Evolutionary conservation across 148 eudicot genomes (phyloP).

Genomic region (Amaranthus palmeri): DNA sequence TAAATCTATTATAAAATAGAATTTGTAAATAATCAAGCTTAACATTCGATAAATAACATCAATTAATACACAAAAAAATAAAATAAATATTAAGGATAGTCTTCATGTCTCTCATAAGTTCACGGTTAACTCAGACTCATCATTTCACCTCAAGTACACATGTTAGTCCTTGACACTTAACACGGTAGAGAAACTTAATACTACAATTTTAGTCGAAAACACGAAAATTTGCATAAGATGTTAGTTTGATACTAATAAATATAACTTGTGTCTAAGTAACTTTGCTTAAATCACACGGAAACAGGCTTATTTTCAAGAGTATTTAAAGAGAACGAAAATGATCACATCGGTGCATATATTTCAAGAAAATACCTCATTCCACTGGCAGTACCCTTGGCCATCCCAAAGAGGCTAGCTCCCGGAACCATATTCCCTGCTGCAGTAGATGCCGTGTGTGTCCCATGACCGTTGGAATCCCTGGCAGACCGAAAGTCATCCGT

Average conservation of each 20-base stretch:
- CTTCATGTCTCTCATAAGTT: too few relatives aligned
- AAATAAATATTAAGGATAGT: background rate
- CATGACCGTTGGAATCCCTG: conserved; percentile 70
- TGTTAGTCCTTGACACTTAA: too few relatives aligned
- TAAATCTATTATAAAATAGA: conserved; percentile 23
- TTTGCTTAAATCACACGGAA: too few relatives aligned
- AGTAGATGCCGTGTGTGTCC: conserved; percentile 81
- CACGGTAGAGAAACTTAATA: too few relatives aligned
- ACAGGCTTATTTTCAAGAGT: background rate
- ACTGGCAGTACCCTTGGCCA: conserved; percentile 55
- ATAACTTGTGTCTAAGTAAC: too few relatives aligned
- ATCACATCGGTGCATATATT: background rate
- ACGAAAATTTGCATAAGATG: too few relatives aligned
- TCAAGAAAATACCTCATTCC: conserved; percentile 47
- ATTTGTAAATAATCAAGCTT: background rate
- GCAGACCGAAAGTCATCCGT: conserved; percentile 51
- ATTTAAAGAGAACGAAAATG: background rate
- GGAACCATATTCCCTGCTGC: conserved; percentile 54
- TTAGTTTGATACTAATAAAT: too few relatives aligned
- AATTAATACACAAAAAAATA: background rate
- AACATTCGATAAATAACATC: too few relatives aligned
- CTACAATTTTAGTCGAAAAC: too few relatives aligned
- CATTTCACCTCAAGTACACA: too few relatives aligned
- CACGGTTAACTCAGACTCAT: too few relatives aligned
- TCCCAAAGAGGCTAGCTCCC: conserved; percentile 46